These are phyloP conservation scores for Epichloe sibirici DNA, from an alignment of 2,329 filamentous ascomycete genomes.

Conservation along the genomic window DNA sequence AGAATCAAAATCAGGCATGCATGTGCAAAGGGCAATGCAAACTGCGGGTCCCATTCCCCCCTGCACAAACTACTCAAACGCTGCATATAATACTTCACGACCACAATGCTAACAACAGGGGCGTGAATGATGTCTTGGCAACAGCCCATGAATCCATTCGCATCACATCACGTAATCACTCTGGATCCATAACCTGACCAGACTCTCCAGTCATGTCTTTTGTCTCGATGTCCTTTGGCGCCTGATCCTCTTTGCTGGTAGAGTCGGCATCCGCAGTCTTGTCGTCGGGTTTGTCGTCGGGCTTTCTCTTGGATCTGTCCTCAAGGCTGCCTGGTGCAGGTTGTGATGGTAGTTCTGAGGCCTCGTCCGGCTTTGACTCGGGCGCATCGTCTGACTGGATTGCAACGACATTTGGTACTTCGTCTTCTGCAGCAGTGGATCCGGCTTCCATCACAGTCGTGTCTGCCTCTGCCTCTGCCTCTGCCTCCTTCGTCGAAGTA, in stretches of 20 bases:
- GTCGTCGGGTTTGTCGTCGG: slow-evolving; percentile 1
- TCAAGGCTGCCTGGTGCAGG: neutral
- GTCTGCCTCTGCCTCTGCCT: slow-evolving; percentile 5
- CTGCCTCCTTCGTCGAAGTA: neutral
- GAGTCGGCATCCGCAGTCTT: neutral
- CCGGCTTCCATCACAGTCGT: slow-evolving; percentile 2
- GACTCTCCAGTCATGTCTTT: slow-evolving; percentile 5
- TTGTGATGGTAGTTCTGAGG: neutral
- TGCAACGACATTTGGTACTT: neutral
- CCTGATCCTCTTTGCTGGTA: neutral
- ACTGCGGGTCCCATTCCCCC: neutral
- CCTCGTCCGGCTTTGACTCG: neutral
- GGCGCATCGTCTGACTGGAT: neutral
- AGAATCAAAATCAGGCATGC: neutral
- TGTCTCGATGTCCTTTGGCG: neutral
- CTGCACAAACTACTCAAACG: neutral
- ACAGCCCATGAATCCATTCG: neutral
- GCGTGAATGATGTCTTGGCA: neutral
- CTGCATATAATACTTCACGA: neutral
- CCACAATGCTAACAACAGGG: neutral
- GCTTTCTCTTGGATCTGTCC: neutral
- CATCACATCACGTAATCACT: neutral
- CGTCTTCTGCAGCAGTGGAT: neutral
- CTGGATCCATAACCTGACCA: slow-evolving; percentile 4
- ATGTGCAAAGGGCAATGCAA: neutral